A percentile compares a stretch with the other conserved stretches of the same genome.
Conservation (phyloP, 1,284 basidiomycete genomes). For the Heterobasidion irregulare region DNA sequence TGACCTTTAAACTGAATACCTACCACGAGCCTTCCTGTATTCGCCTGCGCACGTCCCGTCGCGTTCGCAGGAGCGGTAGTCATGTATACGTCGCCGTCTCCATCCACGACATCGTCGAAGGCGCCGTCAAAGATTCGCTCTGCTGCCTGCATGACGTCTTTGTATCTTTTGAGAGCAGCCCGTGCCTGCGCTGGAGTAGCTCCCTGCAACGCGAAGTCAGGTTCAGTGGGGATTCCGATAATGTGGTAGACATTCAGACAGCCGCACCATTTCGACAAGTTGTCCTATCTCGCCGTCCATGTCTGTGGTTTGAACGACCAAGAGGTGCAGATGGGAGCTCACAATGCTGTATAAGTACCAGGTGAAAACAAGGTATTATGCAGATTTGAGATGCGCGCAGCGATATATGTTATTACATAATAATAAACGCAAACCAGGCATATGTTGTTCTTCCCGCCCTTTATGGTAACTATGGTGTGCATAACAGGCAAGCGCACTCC, state of each 20-base stretch:
- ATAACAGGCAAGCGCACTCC: no score
- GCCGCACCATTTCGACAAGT: conserved; percentile 28
- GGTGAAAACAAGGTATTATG: no score
- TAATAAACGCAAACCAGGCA: no score
- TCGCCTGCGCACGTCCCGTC: conserved; percentile 19
- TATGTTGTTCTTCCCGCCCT: no score
- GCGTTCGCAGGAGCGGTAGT: conserved; percentile 9
- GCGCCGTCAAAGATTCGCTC: conserved; percentile 77
- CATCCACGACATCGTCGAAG: conserved; percentile 64
- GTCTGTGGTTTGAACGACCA: background rate
- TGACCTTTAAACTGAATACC: background rate
- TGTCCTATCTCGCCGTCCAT: conserved; percentile 28
- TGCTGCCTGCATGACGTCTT: conserved; percentile 86
- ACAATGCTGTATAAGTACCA: conserved; percentile 10
- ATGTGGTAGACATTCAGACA: background rate
- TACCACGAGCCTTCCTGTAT: conserved; percentile 13
- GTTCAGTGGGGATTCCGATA: background rate
- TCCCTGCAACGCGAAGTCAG: conserved; percentile 38
- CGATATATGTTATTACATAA: no score
- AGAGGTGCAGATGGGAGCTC: no score
- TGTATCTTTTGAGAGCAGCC: conserved; percentile 69
- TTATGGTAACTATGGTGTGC: no score
- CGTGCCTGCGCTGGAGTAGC: conserved; percentile 69
- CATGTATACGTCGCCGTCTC: conserved; percentile 27
- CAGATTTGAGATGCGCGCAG: no score